Percentiles rank a stretch among this genome's conserved stretches.
Evolutionary conservation across 1,284 basidiomycete species (phyloP).

Genomic region (Pholiota adiposa): DNA sequence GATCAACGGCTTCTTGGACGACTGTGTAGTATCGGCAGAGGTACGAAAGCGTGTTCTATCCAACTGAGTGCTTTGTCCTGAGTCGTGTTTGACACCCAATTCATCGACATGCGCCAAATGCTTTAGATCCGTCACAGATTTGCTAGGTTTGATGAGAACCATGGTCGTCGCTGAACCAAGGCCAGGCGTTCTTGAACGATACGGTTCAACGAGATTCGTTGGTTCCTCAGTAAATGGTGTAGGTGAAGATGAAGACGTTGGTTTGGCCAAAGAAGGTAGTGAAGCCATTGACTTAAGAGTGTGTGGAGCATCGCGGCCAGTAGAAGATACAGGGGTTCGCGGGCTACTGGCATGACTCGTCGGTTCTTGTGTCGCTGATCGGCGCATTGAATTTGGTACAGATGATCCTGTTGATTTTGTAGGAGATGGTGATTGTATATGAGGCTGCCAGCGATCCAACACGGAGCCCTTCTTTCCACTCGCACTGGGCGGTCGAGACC

Average conservation of each 20-base stretch:
- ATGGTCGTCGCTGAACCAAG: conserved; percentile 54
- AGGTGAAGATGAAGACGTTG: conserved; percentile 2
- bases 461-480: conserved; percentile 54
- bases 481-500: conserved; percentile 32
- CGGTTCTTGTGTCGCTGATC: conserved; percentile 40
- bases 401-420: conserved; percentile 40
- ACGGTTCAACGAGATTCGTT: conserved; percentile 18
- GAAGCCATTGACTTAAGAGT: conserved; percentile 31
- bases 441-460: conserved; percentile 69
- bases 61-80: conserved; percentile 12
- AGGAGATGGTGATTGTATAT: conserved; percentile 29
- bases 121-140: conserved; percentile 28
- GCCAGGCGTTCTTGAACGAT: conserved; percentile 27
- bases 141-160: conserved; percentile 46
- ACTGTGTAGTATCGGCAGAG: conserved; percentile 37
- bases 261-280: conserved; percentile 30
- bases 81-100: conserved; percentile 51
- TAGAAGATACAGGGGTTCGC: background rate
- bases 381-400: conserved; percentile 45
- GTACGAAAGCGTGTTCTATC: background rate
- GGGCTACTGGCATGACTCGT: conserved; percentile 14
- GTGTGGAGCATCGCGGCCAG: conserved; percentile 10
- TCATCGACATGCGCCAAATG: conserved; percentile 52
- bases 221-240: conserved; percentile 22
- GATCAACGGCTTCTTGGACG: conserved; percentile 66